phyloP scores from a whole-genome alignment of 1,284 basidiomycete genomes.

The Malassezia nana region DNA sequence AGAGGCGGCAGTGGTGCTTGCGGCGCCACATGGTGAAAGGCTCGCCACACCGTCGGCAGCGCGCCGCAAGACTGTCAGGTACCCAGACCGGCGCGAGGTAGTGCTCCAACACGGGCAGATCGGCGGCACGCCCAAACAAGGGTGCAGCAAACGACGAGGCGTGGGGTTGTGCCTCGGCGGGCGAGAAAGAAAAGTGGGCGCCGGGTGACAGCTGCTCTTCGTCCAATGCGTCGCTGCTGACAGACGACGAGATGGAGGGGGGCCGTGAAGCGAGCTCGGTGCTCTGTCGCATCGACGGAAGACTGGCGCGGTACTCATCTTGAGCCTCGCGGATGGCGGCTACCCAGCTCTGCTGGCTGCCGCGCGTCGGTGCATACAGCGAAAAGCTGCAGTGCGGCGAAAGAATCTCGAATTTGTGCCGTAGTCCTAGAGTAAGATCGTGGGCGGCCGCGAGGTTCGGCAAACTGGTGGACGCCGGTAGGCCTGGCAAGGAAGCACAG shows the following conservation, averaged over 20 bases:
- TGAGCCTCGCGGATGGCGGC: conserved; percentile 39
- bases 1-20: conserved; percentile 79
- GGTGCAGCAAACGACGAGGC: background rate
- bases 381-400: conserved; percentile 47
- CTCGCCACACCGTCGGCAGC: conserved; percentile 71
- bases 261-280: conserved; percentile 17
- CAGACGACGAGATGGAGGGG: background rate
- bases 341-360: conserved; percentile 34
- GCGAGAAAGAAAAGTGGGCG: background rate
- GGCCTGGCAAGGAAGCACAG: background rate
- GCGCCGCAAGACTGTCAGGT: conserved; percentile 67
- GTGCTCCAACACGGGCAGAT: conserved; percentile 58
- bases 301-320: conserved; percentile 33
- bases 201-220: background rate
- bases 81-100: conserved; percentile 88
- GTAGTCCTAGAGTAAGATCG: conserved; percentile 12
- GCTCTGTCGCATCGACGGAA: conserved; percentile 24
- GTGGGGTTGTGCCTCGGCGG: background rate
- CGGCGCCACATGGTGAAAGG: conserved; percentile 70
- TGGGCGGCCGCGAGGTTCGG: background rate
- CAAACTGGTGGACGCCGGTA: conserved; percentile 5
- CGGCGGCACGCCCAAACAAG: background rate
- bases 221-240: background rate
- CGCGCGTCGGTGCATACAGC: conserved; percentile 34
- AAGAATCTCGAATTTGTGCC: conserved; percentile 40